Evolutionary conservation across 345 rosid species (phyloP).

Genomic region (Pugionium dolabratum): DNA sequence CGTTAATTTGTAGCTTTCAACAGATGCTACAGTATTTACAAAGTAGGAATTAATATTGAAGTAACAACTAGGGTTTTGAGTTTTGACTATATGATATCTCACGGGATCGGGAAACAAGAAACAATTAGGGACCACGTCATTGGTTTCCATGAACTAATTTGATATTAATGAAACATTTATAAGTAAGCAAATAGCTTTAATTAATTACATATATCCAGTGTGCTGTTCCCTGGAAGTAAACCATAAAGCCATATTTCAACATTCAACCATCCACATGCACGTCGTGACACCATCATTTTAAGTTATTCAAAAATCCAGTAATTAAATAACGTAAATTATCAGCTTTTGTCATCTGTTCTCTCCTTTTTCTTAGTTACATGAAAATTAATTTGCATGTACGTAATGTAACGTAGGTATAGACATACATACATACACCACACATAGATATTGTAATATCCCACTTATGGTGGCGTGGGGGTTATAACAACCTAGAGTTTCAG

Average conservation of each 20-base stretch:
- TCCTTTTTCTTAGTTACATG: constrained; percentile 1
- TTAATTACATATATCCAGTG: constrained; percentile 31
- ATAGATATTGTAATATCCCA: background rate
- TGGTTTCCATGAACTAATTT: constrained; percentile 36
- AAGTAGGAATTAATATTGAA: too few species aligned
- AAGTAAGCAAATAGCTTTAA: constrained; percentile 12
- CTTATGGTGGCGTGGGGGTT: too few species aligned
- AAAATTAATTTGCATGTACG: constrained; percentile 20
- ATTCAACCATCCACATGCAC: constrained; percentile 47
- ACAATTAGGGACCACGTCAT: constrained; percentile 38
- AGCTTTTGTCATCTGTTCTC: constrained; percentile 25
- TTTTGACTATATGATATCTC: constrained; percentile 33
- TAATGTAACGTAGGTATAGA: background rate
- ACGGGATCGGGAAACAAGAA: constrained; percentile 43
- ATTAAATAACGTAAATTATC: constrained; percentile 24
- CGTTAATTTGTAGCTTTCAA: too few species aligned
- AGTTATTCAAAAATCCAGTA: constrained; percentile 21
- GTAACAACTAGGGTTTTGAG: constrained; percentile 32
- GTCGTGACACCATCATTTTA: constrained; percentile 49
- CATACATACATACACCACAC: constrained; percentile 12
- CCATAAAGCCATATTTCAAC: constrained; percentile 43
- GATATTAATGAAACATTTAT: constrained; percentile 24
- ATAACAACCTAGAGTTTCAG: too few species aligned
- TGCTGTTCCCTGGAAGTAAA: constrained; percentile 42
- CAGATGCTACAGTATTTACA: too few species aligned